Evolutionary conservation across 2,329 filamentous ascomycete genomes (phyloP).

Genomic region (Macroventuria anomochaeta): DNA sequence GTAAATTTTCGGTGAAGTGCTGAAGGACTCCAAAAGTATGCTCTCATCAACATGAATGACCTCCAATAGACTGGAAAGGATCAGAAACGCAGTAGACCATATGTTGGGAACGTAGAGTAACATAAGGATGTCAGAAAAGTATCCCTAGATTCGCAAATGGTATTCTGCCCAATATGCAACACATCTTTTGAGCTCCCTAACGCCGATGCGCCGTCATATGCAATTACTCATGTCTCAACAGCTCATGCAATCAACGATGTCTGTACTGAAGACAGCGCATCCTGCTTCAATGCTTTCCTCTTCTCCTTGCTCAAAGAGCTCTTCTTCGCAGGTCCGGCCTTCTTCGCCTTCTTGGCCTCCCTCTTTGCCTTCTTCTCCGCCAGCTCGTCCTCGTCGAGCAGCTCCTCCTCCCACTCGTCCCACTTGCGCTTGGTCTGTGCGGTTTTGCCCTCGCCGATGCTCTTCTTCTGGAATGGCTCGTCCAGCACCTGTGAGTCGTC

Average conservation of each 20-base stretch:
- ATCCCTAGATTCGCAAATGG: conserved; percentile 20
- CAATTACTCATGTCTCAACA: conserved; percentile 13
- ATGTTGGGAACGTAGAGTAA: neutral
- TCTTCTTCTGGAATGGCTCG: conserved; percentile 50
- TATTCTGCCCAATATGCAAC: conserved; percentile 24
- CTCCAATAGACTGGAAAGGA: no score
- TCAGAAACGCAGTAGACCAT: no score
- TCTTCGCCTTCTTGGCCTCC: conserved; percentile 59
- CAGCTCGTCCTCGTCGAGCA: conserved; percentile 45
- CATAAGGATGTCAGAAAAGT: neutral
- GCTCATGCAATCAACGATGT: conserved; percentile 41
- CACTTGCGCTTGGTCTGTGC: conserved; percentile 48
- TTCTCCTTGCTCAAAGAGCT: conserved; percentile 54
- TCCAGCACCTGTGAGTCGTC: conserved; percentile 76
- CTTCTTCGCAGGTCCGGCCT: conserved; percentile 42
- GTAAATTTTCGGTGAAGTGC: no score
- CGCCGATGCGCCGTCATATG: conserved; percentile 30
- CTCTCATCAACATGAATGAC: no score
- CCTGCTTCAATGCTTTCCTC: conserved; percentile 58
- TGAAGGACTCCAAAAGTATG: no score
- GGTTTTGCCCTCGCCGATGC: conserved; percentile 31
- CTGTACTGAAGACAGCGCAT: conserved; percentile 53
- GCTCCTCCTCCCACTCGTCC: conserved; percentile 48
- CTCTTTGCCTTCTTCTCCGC: conserved; percentile 47
- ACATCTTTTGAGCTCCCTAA: conserved; percentile 31